Evolutionary conservation across 192 early-diverging fungal species (phyloP), one percentile per base, ranked within the genome.

Genomic region (Gamsiella multidivaricata): DNA sequence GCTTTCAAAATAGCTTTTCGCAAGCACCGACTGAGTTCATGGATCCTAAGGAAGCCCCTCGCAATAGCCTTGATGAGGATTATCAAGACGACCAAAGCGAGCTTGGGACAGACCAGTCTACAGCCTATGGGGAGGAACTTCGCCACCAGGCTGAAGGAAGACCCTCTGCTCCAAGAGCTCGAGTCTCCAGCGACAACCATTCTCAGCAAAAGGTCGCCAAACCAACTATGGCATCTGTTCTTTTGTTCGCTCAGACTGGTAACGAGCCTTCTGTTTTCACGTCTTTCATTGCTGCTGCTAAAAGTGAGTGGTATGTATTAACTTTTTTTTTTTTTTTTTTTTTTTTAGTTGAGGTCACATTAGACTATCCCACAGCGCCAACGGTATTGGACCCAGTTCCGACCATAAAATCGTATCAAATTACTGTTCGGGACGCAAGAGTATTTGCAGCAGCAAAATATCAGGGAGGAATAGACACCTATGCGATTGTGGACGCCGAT

Each of bases 381-480:
- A 73, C 68, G 5, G 47, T 54, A 3, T 34, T 69, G 2, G 70
- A 59, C 31, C 79, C 64, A 1, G 26, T 54, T 11, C 52, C 55
- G 15, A 41, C 51, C 22, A 36, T 67, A 20, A 81, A 81, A 60
- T 62, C 80, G 7, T 74, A 74, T 37, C 63, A 69, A 26, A 75
- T 75, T 43, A 69, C 57, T 43, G 61, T 61, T 5, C 34, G 74
- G 18, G 86, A 88, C 5, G 81, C 85, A 23, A 69, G 80, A 51
- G 84, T 82, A 49, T 87, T 85, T 63, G 67, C 75, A 26, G 87
- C 63, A 0, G 81, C 83, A 15, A 87, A 87, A 53, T 80, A 88
- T 54, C 68, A 82, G 57, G 83, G 81, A 23, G 68, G 80, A 33
- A 64, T 66, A 18, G 84, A 87, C 32, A 87, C 83, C 10, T 83